Conservation (phyloP, 2,329 filamentous ascomycete species). For the Metarhizium guizhouense region DNA sequence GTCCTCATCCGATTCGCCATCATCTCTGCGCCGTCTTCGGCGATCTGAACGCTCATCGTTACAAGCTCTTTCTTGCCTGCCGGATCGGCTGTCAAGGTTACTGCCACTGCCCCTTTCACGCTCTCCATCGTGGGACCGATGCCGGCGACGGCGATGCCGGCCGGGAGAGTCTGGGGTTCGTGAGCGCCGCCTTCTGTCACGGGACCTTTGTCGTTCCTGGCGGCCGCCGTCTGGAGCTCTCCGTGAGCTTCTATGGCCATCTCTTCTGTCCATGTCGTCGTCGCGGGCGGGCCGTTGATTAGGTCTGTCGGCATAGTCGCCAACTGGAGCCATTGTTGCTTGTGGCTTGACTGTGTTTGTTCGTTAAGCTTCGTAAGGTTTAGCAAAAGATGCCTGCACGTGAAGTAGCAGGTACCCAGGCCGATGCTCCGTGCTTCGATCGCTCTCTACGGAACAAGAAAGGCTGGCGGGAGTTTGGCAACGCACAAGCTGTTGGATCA, state of each 20-base stretch:
- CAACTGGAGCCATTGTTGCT: slow-evolving; percentile 17
- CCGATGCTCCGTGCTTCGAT: too few species aligned
- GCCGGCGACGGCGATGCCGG: slow-evolving; percentile 8
- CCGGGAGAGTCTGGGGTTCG: slow-evolving; percentile 19
- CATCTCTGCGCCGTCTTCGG: slow-evolving; percentile 13
- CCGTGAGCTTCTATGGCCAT: slow-evolving; percentile 12
- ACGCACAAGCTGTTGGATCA: too few species aligned
- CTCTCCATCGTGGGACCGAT: slow-evolving; percentile 16
- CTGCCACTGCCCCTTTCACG: slow-evolving; percentile 9
- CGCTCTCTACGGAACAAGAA: too few species aligned
- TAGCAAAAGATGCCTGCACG: background rate
- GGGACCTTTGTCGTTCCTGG: slow-evolving; percentile 19
- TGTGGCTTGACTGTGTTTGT: background rate
- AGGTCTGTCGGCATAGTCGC: slow-evolving; percentile 12
- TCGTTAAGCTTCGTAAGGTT: background rate
- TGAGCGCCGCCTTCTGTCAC: slow-evolving; percentile 23
- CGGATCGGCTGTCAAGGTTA: slow-evolving; percentile 10
- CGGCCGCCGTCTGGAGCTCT: slow-evolving; percentile 13
- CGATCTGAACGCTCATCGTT: slow-evolving; percentile 19
- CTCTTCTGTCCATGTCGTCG: slow-evolving; percentile 7
- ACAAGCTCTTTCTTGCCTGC: slow-evolving; percentile 22
- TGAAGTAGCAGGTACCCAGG: too few species aligned
- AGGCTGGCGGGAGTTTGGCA: too few species aligned
- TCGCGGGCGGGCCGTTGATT: slow-evolving; percentile 5
- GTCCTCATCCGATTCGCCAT: slow-evolving; percentile 12